These are phyloP conservation scores for Aspergillus sclerotioniger DNA, from an alignment of 495 filamentous ascomycete genomes.

Conservation along the genomic window DNA sequence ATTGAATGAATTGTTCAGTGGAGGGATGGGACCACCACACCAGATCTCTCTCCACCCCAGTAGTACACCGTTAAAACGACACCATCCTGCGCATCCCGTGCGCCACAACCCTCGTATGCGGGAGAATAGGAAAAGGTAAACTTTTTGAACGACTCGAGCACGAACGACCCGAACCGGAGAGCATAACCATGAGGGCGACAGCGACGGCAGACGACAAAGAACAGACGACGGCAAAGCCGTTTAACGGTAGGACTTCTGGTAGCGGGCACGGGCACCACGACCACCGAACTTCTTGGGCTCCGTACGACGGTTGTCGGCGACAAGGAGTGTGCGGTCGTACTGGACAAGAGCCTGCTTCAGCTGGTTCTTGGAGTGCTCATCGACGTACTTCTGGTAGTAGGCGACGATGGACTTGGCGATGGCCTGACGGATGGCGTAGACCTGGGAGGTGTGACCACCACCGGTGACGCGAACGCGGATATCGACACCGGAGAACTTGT, in stretches of 20 bases:
- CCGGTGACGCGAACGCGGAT: slow-evolving; percentile 96
- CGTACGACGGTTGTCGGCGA: slow-evolving; percentile 93
- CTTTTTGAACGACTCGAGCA: neutral
- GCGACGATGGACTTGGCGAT: slow-evolving; percentile 97
- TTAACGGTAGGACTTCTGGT: slow-evolving; percentile 88
- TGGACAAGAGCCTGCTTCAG: slow-evolving; percentile 90
- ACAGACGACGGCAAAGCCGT: slow-evolving; percentile 16
- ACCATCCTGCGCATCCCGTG: slow-evolving; percentile 16
- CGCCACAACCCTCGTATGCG: neutral
- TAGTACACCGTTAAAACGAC: slow-evolving; percentile 19
- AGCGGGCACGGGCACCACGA: slow-evolving; percentile 89
- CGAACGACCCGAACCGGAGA: neutral
- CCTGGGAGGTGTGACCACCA: slow-evolving; percentile 96
- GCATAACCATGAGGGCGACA: neutral
- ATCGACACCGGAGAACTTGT: slow-evolving; percentile 95
- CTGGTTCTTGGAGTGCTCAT: slow-evolving; percentile 99
- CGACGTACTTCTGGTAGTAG: slow-evolving; percentile 99
- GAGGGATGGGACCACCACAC: slow-evolving; percentile 9
- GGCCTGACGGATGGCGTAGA: slow-evolving; percentile 98
- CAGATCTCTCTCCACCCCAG: slow-evolving; percentile 12
- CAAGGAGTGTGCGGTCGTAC: slow-evolving; percentile 95
- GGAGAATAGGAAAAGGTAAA: neutral
- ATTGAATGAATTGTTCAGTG: slow-evolving; percentile 11
- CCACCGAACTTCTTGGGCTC: slow-evolving; percentile 89
- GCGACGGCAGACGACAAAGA: slow-evolving; percentile 15